These are phyloP conservation scores for Apophysomyces elegans DNA, from an alignment of 371 early-diverging fungal genomes.

Conservation along the genomic window DNA sequence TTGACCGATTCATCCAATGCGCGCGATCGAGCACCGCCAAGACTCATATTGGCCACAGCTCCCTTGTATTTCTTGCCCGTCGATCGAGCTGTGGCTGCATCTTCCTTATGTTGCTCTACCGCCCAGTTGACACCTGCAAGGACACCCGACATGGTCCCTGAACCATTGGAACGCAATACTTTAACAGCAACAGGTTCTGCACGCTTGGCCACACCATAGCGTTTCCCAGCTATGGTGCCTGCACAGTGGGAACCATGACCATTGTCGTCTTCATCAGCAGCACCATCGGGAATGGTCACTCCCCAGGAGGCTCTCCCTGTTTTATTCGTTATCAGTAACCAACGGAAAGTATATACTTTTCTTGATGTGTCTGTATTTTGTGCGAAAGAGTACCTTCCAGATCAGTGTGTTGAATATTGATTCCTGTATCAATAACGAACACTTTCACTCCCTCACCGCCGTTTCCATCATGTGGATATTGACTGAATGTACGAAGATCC, in stretches of 20 bases:
- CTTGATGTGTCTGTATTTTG: no score
- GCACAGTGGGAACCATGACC: constrained; percentile 96
- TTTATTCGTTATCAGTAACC: not conserved
- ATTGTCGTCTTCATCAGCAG: constrained; percentile 75
- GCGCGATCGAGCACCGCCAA: constrained; percentile 90
- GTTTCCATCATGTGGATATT: constrained; percentile 72
- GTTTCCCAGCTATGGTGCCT: constrained; percentile 90
- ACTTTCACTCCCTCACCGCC: constrained; percentile 84
- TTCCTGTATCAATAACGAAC: constrained; percentile 90
- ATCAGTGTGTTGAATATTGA: constrained; percentile 78
- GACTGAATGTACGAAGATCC: constrained; percentile 69
- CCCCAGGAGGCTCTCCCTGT: constrained; percentile 82
- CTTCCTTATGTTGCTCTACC: constrained; percentile 48
- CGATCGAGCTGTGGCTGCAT: constrained; percentile 41
- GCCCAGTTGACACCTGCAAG: constrained; percentile 78
- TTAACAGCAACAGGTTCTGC: constrained; percentile 92
- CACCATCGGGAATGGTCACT: constrained; percentile 69
- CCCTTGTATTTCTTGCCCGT: constrained; percentile 44
- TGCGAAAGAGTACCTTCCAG: constrained; percentile 63
- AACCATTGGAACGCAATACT: constrained; percentile 88
- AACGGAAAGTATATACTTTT: no score
- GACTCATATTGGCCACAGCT: constrained; percentile 83
- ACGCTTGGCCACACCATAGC: constrained; percentile 92
- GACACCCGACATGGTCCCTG: constrained; percentile 81
- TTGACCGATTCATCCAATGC: constrained; percentile 76